Base-by-base conservation (phyloP, 1,284 basidiomycete genomes). In the Puccinia sorghi region DNA sequence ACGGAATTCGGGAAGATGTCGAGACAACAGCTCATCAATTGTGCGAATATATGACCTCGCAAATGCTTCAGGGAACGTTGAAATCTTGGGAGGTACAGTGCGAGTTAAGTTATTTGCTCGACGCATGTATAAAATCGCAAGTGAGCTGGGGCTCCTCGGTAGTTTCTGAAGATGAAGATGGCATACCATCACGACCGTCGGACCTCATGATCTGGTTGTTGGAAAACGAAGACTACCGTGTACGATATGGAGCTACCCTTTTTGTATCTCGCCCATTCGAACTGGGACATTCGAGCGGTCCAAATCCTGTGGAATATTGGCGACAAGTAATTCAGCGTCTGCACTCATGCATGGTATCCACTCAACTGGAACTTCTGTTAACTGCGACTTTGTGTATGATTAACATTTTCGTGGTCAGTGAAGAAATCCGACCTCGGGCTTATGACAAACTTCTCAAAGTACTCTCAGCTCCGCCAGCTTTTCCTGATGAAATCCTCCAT, bases 391-490 rank as follows among this genome's bases (percentile, higher is more conserved):
- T 97, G 17, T 90, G 89, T 80, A 86, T 94, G 39, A 90, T 90
- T 32, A 97, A 97, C 84, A 88, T 92, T 80, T 91, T 95, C 86
- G 88, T 97, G 43, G 88, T 90, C 22, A 92, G 90, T 83, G 91
- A 93, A 1, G 88, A 89, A 0, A 88, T 92, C 13, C 89, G 95
- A n/a, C 88, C 92, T n/a, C 90, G 90, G 0, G 89, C 93, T 0
- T 93, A 96, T 82, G 94, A 91, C 88, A 90, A 95, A 84, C 84
- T 98, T 50, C 86, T 97, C 79, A 93, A 94, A 83, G 88, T 89
- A 67, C 41, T 78, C 22, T 25, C 13, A 20, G 32, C 61, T 20
- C 81, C 2, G 46, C 81, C 32, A 66, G 77, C 77, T 37, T 79
- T 59, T 37, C 72, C 41, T 59, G 43, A 85, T 85, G 13, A 82